A percentile compares a stretch with the other conserved stretches of the same genome.
Conservation (phyloP, 176 grass and related monocot genomes). For the Guadua angustifolia region DNA sequence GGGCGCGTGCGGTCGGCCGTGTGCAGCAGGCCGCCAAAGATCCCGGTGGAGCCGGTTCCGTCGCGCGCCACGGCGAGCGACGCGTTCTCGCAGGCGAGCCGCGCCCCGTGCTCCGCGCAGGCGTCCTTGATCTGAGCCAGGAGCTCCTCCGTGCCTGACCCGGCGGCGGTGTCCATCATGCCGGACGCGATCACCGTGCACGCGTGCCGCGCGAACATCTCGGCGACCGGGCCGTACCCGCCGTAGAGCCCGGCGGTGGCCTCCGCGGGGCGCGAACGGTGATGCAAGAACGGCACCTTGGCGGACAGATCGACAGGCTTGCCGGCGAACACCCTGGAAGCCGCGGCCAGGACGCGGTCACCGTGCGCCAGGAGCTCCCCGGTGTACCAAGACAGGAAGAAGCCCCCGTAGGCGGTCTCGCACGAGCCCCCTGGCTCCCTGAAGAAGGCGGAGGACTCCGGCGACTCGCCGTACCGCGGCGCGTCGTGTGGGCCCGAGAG, state of each 20-base stretch:
- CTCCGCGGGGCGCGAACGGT: conserved; percentile 41
- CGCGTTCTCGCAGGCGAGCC: conserved; percentile 47
- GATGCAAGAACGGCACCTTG: conserved; percentile 55
- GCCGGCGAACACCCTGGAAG: conserved; percentile 47
- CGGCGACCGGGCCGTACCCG: conserved; percentile 43
- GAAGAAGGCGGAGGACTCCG: conserved; percentile 48
- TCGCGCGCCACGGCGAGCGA: background rate
- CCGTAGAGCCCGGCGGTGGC: conserved; percentile 57
- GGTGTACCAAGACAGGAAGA: conserved; percentile 73
- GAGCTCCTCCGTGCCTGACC: conserved; percentile 29
- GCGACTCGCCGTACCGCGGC: conserved; percentile 46
- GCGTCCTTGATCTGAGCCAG: conserved; percentile 45
- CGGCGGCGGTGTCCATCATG: conserved; percentile 18
- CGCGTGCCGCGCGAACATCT: conserved; percentile 52
- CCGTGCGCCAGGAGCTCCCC: conserved; percentile 55
- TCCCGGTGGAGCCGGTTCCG: background rate
- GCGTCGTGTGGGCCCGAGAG: conserved; percentile 58
- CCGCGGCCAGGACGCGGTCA: conserved; percentile 48
- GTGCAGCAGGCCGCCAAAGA: background rate
- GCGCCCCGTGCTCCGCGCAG: conserved; percentile 46
- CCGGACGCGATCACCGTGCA: conserved; percentile 56
- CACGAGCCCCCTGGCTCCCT: conserved; percentile 54
- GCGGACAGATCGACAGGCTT: conserved; percentile 51
- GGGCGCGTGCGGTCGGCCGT: conserved; percentile 14
- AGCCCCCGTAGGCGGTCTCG: conserved; percentile 57